These are phyloP conservation scores for Venturia effusa DNA, from an alignment of 2,329 filamentous ascomycete genomes.

Conservation along the genomic window DNA sequence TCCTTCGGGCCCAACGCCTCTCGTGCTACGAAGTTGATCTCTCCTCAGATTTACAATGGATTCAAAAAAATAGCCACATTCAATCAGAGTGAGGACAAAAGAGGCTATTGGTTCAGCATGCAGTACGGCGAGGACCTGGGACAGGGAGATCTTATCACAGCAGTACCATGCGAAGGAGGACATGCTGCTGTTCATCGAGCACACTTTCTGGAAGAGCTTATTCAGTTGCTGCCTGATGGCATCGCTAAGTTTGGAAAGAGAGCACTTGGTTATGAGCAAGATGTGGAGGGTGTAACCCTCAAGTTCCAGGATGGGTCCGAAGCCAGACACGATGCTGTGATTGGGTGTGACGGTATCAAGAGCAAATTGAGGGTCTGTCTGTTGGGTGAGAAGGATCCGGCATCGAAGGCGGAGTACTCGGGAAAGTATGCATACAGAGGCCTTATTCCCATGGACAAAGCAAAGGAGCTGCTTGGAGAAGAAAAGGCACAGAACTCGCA, in stretches of 20 bases:
- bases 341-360: conserved; percentile 40
- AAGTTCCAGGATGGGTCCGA: conserved; percentile 34
- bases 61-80: conserved; percentile 33
- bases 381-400: conserved; percentile 36
- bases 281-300: conserved; percentile 22
- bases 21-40: conserved; percentile 43
- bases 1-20: conserved; percentile 45
- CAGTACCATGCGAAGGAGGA: conserved; percentile 17
- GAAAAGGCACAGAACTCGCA: conserved; percentile 39
- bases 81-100: conserved; percentile 27
- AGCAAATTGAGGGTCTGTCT: conserved; percentile 38
- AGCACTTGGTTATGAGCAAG: conserved; percentile 18
- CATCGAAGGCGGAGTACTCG: conserved; percentile 39
- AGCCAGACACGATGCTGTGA: conserved; percentile 31
- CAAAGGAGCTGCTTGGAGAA: conserved; percentile 37
- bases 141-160: conserved; percentile 16
- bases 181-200: conserved; percentile 33
- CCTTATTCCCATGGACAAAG: conserved; percentile 48
- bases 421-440: conserved; percentile 52
- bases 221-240: conserved; percentile 34
- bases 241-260: conserved; percentile 32
- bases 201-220: conserved; percentile 38
- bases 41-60: conserved; percentile 32
- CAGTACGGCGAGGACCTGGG: conserved; percentile 24
- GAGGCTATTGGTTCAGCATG: conserved; percentile 32